Percentiles rank a stretch among this genome's conserved stretches.
These are phyloP conservation scores for Bipolaris victoriae DNA, from an alignment of 2,329 filamentous ascomycete species.

Conservation along the genomic window DNA sequence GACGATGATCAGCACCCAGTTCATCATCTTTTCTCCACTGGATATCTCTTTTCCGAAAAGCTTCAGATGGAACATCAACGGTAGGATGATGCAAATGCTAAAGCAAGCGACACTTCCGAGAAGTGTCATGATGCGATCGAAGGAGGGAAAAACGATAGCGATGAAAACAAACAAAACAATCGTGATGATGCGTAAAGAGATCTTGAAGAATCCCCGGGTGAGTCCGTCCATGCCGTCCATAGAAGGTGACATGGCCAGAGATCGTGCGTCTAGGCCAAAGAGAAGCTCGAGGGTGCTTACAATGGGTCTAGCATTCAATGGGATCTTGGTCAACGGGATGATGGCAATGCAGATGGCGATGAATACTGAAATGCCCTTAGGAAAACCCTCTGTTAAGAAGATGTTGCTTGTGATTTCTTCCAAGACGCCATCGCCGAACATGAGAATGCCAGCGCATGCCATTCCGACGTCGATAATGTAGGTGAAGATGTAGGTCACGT, in stretches of 20 bases:
- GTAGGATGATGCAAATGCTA: constrained; percentile 90
- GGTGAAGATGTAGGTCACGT: constrained; percentile 84
- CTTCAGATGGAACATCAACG: constrained; percentile 86
- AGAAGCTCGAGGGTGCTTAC: constrained; percentile 84
- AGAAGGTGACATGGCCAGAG: constrained; percentile 57
- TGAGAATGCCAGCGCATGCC: constrained; percentile 82
- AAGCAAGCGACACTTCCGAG: constrained; percentile 91
- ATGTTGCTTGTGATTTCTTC: constrained; percentile 94
- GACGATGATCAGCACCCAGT: constrained; percentile 71
- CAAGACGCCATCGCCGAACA: constrained; percentile 90
- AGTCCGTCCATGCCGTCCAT: constrained; percentile 62
- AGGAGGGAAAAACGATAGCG: constrained; percentile 74
- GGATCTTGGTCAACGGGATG: constrained; percentile 95
- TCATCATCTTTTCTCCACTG: constrained; percentile 66
- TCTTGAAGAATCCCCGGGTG: constrained; percentile 64
- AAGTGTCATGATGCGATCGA: constrained; percentile 89
- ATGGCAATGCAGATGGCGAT: constrained; percentile 88
- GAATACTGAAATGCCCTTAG: constrained; percentile 72
- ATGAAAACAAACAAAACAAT: constrained; percentile 77
- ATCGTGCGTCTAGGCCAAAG: constrained; percentile 69
- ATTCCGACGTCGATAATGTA: constrained; percentile 82
- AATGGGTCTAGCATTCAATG: constrained; percentile 86
- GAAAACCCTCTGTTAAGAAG: constrained; percentile 75
- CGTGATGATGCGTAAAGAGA: constrained; percentile 68
- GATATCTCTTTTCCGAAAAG: constrained; percentile 79